Evolutionary conservation across 495 filamentous ascomycete genomes (phyloP).

Genomic region (Xylaria castorea): DNA sequence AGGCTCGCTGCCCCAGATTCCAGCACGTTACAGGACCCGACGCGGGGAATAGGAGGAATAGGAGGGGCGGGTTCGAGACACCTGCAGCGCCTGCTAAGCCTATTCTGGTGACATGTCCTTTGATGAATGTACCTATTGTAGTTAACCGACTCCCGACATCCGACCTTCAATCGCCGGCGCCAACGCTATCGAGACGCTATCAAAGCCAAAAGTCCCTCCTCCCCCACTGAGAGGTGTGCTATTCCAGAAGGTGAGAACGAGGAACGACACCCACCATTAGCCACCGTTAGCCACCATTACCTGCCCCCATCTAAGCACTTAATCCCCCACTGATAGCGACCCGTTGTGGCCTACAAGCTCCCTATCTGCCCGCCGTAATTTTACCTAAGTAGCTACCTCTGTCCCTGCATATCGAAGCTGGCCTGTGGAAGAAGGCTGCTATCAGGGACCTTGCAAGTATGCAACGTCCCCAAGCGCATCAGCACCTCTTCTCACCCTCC

Average conservation of each 20-base stretch:
- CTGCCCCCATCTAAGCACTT: background rate
- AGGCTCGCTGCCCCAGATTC: constrained; percentile 19
- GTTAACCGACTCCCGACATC: constrained; percentile 10
- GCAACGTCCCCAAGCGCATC: background rate
- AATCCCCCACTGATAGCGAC: constrained; percentile 5
- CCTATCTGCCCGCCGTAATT: background rate
- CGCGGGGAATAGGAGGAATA: constrained; percentile 25
- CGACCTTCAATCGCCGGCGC: background rate
- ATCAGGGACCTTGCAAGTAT: constrained; percentile 8
- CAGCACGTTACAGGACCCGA: constrained; percentile 4
- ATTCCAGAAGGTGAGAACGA: constrained; percentile 17
- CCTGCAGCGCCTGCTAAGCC: background rate
- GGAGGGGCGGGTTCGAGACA: constrained; percentile 4
- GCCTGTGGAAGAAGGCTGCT: background rate
- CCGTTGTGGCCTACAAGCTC: background rate
- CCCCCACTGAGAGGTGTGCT: constrained; percentile 7
- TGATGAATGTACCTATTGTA: background rate
- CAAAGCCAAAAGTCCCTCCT: background rate
- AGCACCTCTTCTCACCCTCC: background rate
- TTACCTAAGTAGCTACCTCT: background rate
- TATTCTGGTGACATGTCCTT: constrained; percentile 11
- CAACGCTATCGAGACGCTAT: constrained; percentile 14
- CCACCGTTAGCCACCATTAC: background rate
- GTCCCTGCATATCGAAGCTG: background rate
- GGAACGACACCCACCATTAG: constrained; percentile 7